Conservation (phyloP, 805 yeast genomes). For the Brettanomyces naardenensis region DNA sequence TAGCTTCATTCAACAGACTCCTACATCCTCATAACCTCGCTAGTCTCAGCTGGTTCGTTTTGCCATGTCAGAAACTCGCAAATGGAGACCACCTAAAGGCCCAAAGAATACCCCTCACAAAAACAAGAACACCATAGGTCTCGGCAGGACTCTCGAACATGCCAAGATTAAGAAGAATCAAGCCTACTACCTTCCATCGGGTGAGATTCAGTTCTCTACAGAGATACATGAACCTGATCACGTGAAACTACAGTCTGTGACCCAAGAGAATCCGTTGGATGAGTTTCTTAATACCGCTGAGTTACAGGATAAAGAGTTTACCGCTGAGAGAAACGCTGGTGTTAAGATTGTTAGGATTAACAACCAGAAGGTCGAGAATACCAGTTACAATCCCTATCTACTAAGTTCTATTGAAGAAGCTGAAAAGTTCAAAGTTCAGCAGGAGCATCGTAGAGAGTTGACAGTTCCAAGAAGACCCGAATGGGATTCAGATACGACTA, state of each 20-base stretch:
- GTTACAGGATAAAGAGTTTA: constrained; percentile 90
- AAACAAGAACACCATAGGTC: constrained; percentile 75
- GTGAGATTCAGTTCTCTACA: constrained; percentile 84
- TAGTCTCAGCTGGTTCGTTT: too few relatives aligned
- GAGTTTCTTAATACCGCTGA: constrained; percentile 94
- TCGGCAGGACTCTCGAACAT: constrained; percentile 78
- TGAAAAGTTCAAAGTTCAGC: constrained; percentile 51
- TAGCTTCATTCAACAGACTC: too few relatives aligned
- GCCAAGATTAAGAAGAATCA: constrained; percentile 63
- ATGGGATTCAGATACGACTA: constrained; percentile 71
- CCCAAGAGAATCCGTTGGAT: constrained; percentile 89
- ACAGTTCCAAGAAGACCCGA: constrained; percentile 90
- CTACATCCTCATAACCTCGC: too few relatives aligned
- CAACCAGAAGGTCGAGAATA: constrained; percentile 57
- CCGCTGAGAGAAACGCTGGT: constrained; percentile 79
- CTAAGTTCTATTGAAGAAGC: constrained; percentile 61
- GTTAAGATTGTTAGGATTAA: constrained; percentile 80
- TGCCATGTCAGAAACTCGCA: constrained; percentile 39
- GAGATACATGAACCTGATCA: constrained; percentile 77
- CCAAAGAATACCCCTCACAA: constrained; percentile 85
- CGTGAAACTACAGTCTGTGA: constrained; percentile 88
- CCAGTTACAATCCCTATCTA: constrained; percentile 45
- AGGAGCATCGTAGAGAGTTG: constrained; percentile 56
- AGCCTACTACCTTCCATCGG: constrained; percentile 70
- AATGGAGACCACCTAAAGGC: constrained; percentile 86